Evolutionary conservation across 495 filamentous ascomycete genomes (phyloP), one percentile per base, ranked within the genome.

Genomic region (Diplogelasinospora grovesii): DNA sequence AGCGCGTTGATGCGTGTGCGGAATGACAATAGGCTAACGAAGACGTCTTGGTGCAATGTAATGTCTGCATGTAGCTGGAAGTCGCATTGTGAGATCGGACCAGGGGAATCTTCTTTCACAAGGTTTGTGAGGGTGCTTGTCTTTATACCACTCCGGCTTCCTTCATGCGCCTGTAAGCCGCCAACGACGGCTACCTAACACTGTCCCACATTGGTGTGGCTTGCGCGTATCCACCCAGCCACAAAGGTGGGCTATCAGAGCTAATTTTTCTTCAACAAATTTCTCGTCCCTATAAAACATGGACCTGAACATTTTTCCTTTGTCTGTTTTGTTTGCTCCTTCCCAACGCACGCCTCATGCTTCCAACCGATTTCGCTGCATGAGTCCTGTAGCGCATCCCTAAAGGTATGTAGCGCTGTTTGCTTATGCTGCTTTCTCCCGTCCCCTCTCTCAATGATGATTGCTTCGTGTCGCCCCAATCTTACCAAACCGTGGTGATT

Each of bases 381-480:
- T 11, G 24, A 26, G 24, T 26, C 6, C 24, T n/a, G 8, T 27
- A 7, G 7, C 3, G 9, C 20, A 23, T 36, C 7, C 14, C 8
- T 36, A 52, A 53, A 61, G 60, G 65, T 60, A 59, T 46, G 52
- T 39, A 43, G 11, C 34, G 13, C 27, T 16, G 3, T n/a, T n/a
- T n/a, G n/a, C n/a, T n/a, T n/a, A n/a, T n/a, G n/a, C 19, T 16
- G 7, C 23, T 11, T 10, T 14, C 22, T 36, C 39, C 30, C 40
- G 9, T 31, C 21, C 43, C 16, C 30, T 41, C 68, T 3, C 36
- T 63, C 60, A 56, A 79, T 87, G 86, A 92, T 90, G 86, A 92
- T 71, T 69, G 68, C 71, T 77, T 46, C 27, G 59, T 92, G 86
- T 90, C 86, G 86, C 86, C 86, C 86, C 86, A 86, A 88, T 88